Base-by-base conservation (phyloP, 805 yeast species). In the Starmerella bacillaris region DNA sequence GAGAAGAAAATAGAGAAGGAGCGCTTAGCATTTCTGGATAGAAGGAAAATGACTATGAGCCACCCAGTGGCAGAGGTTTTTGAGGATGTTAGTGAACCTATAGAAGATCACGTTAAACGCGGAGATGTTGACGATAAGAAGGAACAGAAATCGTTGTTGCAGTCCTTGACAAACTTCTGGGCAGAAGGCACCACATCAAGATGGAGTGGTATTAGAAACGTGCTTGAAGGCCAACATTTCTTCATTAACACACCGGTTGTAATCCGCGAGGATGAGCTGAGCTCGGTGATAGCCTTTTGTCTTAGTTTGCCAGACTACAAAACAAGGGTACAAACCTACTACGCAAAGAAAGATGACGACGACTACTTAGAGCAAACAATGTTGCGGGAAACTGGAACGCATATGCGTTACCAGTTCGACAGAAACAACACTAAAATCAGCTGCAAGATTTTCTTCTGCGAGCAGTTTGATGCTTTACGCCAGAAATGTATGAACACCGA, bases 211-310 rank as follows among this genome's bases (percentile, higher is more conserved):
- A 60, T 89, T 22, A 75, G 70, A 15, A 84, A 83, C 55, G 94
- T 96, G 2, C 61, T 84, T 36, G 65, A 57, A 2, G 67, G 83
- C 0, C 96, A 89, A 51, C 96, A 89, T 53, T 70, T 86, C 1
- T 89, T 89, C 60, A 82, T 80, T 15, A 96, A 92, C 51, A 79
- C 92, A 5, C 82, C 79, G 53, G 93, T 89, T 16, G 74, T 89
- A 38, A 86, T 89, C 7, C 62, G 98, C 34, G 99, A 89, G 49
- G 94, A 82, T 53, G 99, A 89, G 52, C 98, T 96, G 7, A 77
- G 92, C 47, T 84, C 96, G 0, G 58, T 89, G 40, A 79, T 92
- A 43, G 92, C 96, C 1, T 84, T 89, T 49, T 86, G 96, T 52
- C 58, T 89, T 40, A 78, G 84, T 35, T 72, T 93, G 0, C 66